Percentiles rank a stretch among this genome's conserved stretches.
phyloP scores from a whole-genome alignment of 2,329 filamentous ascomycete species.

The Phaeosphaeria sp. region DNA sequence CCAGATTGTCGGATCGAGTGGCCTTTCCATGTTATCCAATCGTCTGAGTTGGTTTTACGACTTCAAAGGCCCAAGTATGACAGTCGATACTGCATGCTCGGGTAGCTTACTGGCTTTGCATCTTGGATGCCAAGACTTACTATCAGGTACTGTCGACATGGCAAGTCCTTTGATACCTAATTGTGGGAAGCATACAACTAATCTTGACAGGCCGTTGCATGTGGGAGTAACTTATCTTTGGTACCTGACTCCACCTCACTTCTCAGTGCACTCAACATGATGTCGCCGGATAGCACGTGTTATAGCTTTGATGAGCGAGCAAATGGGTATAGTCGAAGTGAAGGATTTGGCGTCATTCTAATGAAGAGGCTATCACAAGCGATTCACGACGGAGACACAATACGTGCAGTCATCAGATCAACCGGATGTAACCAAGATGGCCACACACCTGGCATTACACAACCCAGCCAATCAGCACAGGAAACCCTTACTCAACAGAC shows the following conservation, averaged over 20 bases:
- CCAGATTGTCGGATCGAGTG: slow-evolving; percentile 9
- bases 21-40: slow-evolving; percentile 20
- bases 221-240: slow-evolving; percentile 21
- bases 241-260: slow-evolving; percentile 14
- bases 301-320: slow-evolving; percentile 58
- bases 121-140: slow-evolving; percentile 32
- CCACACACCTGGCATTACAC: slow-evolving; percentile 23
- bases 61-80: slow-evolving; percentile 24
- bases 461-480: slow-evolving; percentile 54
- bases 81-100: slow-evolving; percentile 32
- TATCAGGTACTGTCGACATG: slow-evolving; percentile 16
- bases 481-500: slow-evolving; percentile 32
- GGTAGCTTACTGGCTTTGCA: slow-evolving; percentile 27
- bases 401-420: slow-evolving; percentile 37
- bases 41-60: slow-evolving; percentile 34
- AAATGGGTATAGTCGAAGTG: slow-evolving; percentile 69
- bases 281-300: slow-evolving; percentile 40
- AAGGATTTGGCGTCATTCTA: slow-evolving; percentile 56
- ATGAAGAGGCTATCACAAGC: slow-evolving; percentile 29
- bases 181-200: too few species aligned
- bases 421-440: slow-evolving; percentile 31
- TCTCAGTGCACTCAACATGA: slow-evolving; percentile 18
- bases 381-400: slow-evolving; percentile 29
- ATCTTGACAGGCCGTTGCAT: slow-evolving; percentile 15
- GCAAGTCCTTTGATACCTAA: background rate